Percentiles rank a stretch among this genome's conserved stretches.
These are phyloP conservation scores for Leccinum truebloodii DNA, from an alignment of 768 basidiomycete species.

Conservation along the genomic window DNA sequence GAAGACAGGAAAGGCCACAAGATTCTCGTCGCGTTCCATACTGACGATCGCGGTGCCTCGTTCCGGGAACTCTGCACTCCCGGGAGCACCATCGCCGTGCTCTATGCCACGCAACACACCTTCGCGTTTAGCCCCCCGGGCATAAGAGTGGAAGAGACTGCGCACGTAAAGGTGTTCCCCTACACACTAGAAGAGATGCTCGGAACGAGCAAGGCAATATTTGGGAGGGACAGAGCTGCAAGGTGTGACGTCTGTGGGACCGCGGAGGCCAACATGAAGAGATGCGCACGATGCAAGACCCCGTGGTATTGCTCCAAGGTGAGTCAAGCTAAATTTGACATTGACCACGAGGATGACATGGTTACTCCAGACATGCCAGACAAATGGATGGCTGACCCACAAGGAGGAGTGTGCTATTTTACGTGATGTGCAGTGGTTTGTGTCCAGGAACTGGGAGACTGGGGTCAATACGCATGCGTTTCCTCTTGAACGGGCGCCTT, in stretches of 20 bases:
- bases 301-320: constrained; percentile 34
- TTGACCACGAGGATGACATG: constrained; percentile 7
- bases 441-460: constrained; percentile 30
- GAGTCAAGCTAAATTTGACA: constrained; percentile 5
- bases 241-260: constrained; percentile 28
- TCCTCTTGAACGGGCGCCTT: constrained; percentile 16
- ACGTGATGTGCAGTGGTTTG: constrained; percentile 34
- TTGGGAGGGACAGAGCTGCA: constrained; percentile 18
- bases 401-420: constrained; percentile 26
- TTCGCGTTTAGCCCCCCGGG: constrained; percentile 34
- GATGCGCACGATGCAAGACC: constrained; percentile 30
- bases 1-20: constrained; percentile 28
- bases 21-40: constrained; percentile 33
- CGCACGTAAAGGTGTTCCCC: constrained; percentile 29
- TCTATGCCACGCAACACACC: constrained; percentile 31
- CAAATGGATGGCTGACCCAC: constrained; percentile 22
- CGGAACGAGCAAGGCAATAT: constrained; percentile 22
- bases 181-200: constrained; percentile 29
- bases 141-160: constrained; percentile 27
- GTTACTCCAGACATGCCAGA: constrained; percentile 24
- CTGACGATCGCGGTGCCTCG: constrained; percentile 30
- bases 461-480: constrained; percentile 17
- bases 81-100: constrained; percentile 33
- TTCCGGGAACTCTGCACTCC: constrained; percentile 24
- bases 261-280: constrained; percentile 20